These are phyloP conservation scores for Alternaria triticimaculans DNA, from an alignment of 2,329 filamentous ascomycete genomes.

Conservation along the genomic window DNA sequence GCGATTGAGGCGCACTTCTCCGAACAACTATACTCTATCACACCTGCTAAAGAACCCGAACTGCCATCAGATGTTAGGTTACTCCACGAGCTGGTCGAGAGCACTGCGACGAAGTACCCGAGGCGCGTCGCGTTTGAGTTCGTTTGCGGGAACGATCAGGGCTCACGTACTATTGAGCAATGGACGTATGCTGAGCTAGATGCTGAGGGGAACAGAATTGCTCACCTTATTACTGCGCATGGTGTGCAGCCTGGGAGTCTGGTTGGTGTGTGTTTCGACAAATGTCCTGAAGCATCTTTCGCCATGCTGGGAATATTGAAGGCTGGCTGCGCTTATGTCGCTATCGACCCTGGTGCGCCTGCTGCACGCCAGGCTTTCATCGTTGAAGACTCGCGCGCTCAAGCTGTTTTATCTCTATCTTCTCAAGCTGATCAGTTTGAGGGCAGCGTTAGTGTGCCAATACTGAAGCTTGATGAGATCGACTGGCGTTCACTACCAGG, in stretches of 20 bases:
- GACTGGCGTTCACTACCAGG: slow-evolving; percentile 44
- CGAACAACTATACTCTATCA: slow-evolving; percentile 66
- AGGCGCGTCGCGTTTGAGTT: slow-evolving; percentile 77
- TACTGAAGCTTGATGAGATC: slow-evolving; percentile 57
- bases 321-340: slow-evolving; percentile 80
- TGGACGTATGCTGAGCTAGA: slow-evolving; percentile 83
- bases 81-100: slow-evolving; percentile 81
- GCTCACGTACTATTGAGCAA: slow-evolving; percentile 54
- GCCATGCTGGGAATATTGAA: slow-evolving; percentile 83
- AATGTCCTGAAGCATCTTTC: slow-evolving; percentile 84
- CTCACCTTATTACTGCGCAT: slow-evolving; percentile 64
- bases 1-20: slow-evolving; percentile 47
- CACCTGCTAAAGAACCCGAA: slow-evolving; percentile 64
- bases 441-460: slow-evolving; percentile 39
- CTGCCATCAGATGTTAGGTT: slow-evolving; percentile 66
- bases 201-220: slow-evolving; percentile 73
- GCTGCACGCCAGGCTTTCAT: slow-evolving; percentile 78
- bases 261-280: slow-evolving; percentile 81
- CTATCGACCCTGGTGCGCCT: slow-evolving; percentile 78
- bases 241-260: slow-evolving; percentile 65
- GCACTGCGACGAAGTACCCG: slow-evolving; percentile 63
- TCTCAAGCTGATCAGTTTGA: slow-evolving; percentile 51
- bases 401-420: slow-evolving; percentile 66
- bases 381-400: slow-evolving; percentile 72
- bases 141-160: slow-evolving; percentile 62